A percentile compares a stretch with the other conserved stretches of the same genome.
Evolutionary conservation across 1,139 yeast species (phyloP).

Genomic region (Protomyces arabidopsidicola): DNA sequence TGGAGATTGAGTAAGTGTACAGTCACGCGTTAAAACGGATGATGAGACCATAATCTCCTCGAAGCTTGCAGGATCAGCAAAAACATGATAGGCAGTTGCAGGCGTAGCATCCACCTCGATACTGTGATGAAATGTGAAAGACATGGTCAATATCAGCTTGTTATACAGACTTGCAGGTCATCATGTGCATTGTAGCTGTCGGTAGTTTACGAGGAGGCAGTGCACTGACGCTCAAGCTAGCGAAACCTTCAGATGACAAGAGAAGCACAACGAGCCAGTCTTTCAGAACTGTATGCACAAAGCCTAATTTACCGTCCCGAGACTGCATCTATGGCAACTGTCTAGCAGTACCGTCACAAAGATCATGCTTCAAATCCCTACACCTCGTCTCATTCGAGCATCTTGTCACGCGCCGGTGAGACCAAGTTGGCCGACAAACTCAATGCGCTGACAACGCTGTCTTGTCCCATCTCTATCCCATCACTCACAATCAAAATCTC

Average conservation of each 20-base stretch:
- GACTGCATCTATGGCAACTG: no score
- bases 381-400: neutral
- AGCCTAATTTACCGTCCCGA: no score
- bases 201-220: no score
- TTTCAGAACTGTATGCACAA: no score
- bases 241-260: no score
- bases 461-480: slow-evolving; percentile 19
- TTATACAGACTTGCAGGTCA: neutral
- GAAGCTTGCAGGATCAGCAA: neutral
- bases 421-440: slow-evolving; percentile 5
- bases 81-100: neutral
- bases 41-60: neutral
- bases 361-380: no score
- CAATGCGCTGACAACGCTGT: slow-evolving; percentile 15
- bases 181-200: no score
- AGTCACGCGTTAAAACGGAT: neutral
- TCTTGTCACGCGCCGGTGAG: neutral
- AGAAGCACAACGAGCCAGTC: no score
- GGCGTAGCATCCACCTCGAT: neutral
- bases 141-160: neutral
- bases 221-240: no score
- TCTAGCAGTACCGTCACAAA: no score
- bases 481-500: slow-evolving; percentile 93
- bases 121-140: neutral
- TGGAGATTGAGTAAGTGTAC: neutral